These are phyloP conservation scores for Tympanopsis confertula DNA, from an alignment of 2,329 filamentous ascomycete species.

Conservation along the genomic window DNA sequence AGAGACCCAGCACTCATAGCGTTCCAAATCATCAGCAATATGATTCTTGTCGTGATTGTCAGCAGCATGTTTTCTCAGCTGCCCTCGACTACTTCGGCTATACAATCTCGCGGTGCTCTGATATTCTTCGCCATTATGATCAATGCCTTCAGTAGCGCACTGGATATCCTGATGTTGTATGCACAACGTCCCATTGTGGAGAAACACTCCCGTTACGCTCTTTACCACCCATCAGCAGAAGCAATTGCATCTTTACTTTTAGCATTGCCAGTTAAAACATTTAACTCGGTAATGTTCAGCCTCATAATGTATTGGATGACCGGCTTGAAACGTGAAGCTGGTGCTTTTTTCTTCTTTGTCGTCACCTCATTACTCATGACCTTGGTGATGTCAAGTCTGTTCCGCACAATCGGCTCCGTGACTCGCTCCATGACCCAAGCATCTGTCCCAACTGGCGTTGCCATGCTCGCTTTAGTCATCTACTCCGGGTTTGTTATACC, in stretches of 20 bases:
- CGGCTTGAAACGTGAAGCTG: constrained; percentile 61
- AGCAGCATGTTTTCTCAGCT: constrained; percentile 74
- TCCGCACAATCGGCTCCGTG: constrained; percentile 67
- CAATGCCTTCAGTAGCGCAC: constrained; percentile 70
- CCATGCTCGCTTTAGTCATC: constrained; percentile 56
- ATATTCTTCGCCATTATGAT: constrained; percentile 81
- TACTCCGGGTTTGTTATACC: constrained; percentile 61
- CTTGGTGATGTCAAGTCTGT: constrained; percentile 75
- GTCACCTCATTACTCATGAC: constrained; percentile 65
- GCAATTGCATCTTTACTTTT: constrained; percentile 77
- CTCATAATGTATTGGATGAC: constrained; percentile 77
- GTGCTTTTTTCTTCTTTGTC: constrained; percentile 76
- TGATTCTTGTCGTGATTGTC: constrained; percentile 66
- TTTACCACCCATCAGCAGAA: constrained; percentile 84
- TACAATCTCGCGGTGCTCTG: constrained; percentile 68
- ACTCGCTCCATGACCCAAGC: constrained; percentile 60
- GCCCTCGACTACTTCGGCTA: constrained; percentile 47
- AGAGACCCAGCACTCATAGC: constrained; percentile 69
- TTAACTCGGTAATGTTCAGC: constrained; percentile 69
- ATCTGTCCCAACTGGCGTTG: constrained; percentile 44
- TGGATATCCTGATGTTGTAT: constrained; percentile 79
- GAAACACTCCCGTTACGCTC: constrained; percentile 74
- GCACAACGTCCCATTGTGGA: constrained; percentile 84
- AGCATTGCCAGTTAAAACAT: constrained; percentile 73
- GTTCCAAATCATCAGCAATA: constrained; percentile 59